A percentile compares a stretch with the other conserved stretches of the same genome.
phyloP scores from a whole-genome alignment of 2,329 filamentous ascomycete species.

The Phyllachora maydis region DNA sequence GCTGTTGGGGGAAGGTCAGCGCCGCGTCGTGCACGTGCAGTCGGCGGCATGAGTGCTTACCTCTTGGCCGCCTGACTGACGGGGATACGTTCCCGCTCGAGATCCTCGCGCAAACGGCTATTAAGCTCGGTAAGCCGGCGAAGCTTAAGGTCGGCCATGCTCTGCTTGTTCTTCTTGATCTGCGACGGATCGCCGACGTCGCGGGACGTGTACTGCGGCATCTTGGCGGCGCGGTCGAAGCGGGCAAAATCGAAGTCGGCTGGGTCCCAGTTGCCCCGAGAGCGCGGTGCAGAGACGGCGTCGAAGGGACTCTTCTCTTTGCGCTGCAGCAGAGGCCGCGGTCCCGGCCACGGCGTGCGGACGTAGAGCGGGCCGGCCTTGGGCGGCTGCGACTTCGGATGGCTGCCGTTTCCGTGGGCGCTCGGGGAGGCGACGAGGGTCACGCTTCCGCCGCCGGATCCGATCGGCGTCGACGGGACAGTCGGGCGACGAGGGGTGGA shows the following conservation, averaged over 20 bases:
- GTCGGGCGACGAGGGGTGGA: no score
- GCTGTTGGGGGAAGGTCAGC: no score
- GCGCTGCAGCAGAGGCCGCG: no score
- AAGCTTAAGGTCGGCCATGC: conserved; percentile 96
- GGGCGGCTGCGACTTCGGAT: no score
- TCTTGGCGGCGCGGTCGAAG: conserved; percentile 14
- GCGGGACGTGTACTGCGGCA: conserved; percentile 47
- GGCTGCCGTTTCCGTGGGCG: no score
- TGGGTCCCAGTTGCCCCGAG: background rate
- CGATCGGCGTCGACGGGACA: no score
- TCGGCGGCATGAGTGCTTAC: conserved; percentile 23
- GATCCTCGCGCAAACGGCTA: conserved; percentile 82
- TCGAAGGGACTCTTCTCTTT: no score
- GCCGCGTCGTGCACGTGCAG: no score
- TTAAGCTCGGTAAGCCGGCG: conserved; percentile 92
- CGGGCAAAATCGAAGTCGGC: background rate
- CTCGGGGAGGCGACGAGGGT: no score
- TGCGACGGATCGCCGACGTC: conserved; percentile 47
- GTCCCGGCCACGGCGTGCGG: no score
- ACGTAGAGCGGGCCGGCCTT: no score
- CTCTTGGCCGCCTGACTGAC: conserved; percentile 84
- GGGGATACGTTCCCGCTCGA: conserved; percentile 87
- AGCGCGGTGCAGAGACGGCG: background rate
- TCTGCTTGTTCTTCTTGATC: conserved; percentile 89
- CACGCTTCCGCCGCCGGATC: no score